Conservation (phyloP, 2,329 filamentous ascomycete species). For the Aspergillus amoenus region DNA sequence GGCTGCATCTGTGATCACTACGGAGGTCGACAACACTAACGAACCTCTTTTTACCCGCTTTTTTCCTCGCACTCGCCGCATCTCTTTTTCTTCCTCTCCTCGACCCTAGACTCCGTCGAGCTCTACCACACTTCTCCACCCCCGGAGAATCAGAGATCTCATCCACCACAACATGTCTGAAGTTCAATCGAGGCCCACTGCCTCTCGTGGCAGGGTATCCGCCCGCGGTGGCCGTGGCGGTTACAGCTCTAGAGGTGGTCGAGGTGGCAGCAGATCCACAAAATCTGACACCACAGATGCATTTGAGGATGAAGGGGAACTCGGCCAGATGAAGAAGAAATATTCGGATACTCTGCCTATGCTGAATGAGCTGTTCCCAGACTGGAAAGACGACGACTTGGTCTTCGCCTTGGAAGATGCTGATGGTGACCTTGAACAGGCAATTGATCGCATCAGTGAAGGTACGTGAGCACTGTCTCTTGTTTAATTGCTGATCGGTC, state of each 20-base stretch:
- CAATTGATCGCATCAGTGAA: conserved; percentile 53
- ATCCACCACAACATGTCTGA: conserved; percentile 76
- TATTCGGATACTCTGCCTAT: conserved; percentile 75
- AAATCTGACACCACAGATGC: conserved; percentile 73
- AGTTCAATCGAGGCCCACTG: conserved; percentile 78
- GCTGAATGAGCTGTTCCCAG: conserved; percentile 89
- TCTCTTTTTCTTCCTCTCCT: conserved; percentile 29
- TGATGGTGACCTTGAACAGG: conserved; percentile 48
- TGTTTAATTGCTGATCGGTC: conserved; percentile 1
- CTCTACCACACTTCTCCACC: conserved; percentile 28
- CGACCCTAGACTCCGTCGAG: conserved; percentile 18
- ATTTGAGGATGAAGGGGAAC: conserved; percentile 81
- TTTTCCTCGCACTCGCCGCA: conserved; percentile 31
- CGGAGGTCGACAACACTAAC: conserved; percentile 25
- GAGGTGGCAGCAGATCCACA: conserved; percentile 65
- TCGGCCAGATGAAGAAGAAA: conserved; percentile 88
- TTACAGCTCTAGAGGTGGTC: conserved; percentile 67
- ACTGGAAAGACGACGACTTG: conserved; percentile 94
- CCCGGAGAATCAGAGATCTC: conserved; percentile 27
- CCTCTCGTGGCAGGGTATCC: conserved; percentile 85
- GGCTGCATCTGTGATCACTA: conserved; percentile 37
- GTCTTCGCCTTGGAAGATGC: conserved; percentile 86
- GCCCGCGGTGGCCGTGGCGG: conserved; percentile 81
- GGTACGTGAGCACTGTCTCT: conserved; percentile 30
- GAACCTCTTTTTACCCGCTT: conserved; percentile 27